phyloP scores from a whole-genome alignment of 2,329 filamentous ascomycete genomes.

The Diaporthe sp. region DNA sequence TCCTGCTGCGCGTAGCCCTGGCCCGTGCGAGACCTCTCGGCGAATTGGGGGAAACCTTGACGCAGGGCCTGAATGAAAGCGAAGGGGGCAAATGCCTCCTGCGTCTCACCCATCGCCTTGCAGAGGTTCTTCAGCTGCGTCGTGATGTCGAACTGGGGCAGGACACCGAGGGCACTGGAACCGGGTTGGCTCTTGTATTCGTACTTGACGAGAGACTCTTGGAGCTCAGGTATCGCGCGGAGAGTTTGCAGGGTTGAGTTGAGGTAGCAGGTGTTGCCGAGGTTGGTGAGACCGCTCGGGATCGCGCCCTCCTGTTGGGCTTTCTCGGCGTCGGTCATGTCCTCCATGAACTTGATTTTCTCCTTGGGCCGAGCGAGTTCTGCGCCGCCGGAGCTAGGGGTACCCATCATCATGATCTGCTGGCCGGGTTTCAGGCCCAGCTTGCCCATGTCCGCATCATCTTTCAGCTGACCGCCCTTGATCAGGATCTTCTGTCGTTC shows the following conservation, averaged over 20 bases:
- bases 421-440: conserved; percentile 89
- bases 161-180: conserved; percentile 44
- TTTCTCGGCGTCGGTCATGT: conserved; percentile 96
- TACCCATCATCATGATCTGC: conserved; percentile 96
- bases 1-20: conserved; percentile 96
- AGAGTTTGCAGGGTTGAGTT: conserved; percentile 97
- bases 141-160: conserved; percentile 79
- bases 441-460: conserved; percentile 89
- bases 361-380: conserved; percentile 81
- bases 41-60: conserved; percentile 89
- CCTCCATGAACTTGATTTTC: conserved; percentile 89
- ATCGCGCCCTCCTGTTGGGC: conserved; percentile 87
- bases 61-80: conserved; percentile 87
- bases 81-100: conserved; percentile 86
- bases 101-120: conserved; percentile 89
- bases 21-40: conserved; percentile 86
- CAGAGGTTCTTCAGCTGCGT: conserved; percentile 85
- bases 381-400: conserved; percentile 76
- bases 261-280: conserved; percentile 98
- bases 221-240: conserved; percentile 89
- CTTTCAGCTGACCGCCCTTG: conserved; percentile 94
- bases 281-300: conserved; percentile 89
- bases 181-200: conserved; percentile 58
- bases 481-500: conserved; percentile 96
- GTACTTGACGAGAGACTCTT: conserved; percentile 80